These are phyloP conservation scores for Rhodotorula sp. DNA, from an alignment of 1,284 basidiomycete species.

Conservation along the genomic window DNA sequence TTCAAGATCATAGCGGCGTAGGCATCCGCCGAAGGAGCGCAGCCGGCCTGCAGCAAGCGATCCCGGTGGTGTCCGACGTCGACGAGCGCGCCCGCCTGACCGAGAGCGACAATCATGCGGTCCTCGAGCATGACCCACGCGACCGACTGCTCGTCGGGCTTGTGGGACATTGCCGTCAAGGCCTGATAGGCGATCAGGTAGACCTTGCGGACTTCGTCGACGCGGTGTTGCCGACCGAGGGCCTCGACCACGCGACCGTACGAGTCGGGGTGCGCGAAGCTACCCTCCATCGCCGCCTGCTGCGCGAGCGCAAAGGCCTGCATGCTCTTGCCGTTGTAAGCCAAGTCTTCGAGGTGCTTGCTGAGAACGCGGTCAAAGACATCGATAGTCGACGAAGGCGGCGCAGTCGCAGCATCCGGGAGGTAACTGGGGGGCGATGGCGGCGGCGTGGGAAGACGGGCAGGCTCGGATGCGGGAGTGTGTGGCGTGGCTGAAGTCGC, in stretches of 20 bases:
- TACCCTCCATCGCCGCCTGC: slow-evolving; percentile 49
- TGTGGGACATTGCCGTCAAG: slow-evolving; percentile 49
- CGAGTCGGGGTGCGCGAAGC: slow-evolving; percentile 58
- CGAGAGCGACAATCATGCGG: slow-evolving; percentile 78
- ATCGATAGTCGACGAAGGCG: neutral
- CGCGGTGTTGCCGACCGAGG: slow-evolving; percentile 61
- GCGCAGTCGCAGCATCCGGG: slow-evolving; percentile 6
- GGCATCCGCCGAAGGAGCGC: slow-evolving; percentile 78
- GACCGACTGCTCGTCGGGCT: slow-evolving; percentile 49
- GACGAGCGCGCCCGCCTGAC: slow-evolving; percentile 74
- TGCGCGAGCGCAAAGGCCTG: slow-evolving; percentile 49
- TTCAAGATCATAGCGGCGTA: slow-evolving; percentile 85
- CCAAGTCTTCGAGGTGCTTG: slow-evolving; percentile 27
- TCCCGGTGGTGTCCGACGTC: slow-evolving; percentile 74
- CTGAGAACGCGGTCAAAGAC: neutral
- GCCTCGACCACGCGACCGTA: slow-evolving; percentile 66
- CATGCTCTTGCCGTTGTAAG: slow-evolving; percentile 31
- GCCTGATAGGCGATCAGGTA: slow-evolving; percentile 70
- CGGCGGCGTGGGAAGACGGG: slow-evolving; percentile 31
- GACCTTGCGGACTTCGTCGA: slow-evolving; percentile 63
- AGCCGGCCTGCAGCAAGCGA: slow-evolving; percentile 73
- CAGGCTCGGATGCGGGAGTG: slow-evolving; percentile 14
- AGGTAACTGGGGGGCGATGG: slow-evolving; percentile 35
- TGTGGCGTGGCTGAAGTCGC: slow-evolving; percentile 17
- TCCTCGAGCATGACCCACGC: slow-evolving; percentile 80